phyloP scores from a whole-genome alignment of 257 asterid species.

The Osmanthus fragrans region DNA sequence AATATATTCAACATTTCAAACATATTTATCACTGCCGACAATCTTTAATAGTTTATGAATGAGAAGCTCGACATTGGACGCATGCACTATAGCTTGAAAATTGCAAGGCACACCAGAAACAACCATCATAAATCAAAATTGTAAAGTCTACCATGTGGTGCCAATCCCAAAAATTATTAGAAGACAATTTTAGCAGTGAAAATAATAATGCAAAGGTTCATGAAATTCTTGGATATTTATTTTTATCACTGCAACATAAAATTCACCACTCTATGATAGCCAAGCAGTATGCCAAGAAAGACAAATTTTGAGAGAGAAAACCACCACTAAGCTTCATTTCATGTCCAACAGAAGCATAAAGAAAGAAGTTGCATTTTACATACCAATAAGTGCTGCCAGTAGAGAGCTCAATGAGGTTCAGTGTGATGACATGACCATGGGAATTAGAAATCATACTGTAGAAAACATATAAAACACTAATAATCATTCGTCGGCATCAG shows the following conservation, averaged over 20 bases:
- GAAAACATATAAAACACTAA: not conserved
- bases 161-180: not conserved
- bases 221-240: not conserved
- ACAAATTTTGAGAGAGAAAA: not conserved
- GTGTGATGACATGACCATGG: not conserved
- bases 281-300: not conserved
- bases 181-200: conserved; percentile 12
- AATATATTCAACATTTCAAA: not conserved
- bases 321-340: not conserved
- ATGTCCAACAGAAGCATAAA: not conserved
- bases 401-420: not conserved
- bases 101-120: not conserved
- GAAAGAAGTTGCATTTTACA: not conserved
- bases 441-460: not conserved
- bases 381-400: not conserved
- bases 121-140: not conserved
- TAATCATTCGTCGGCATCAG: not conserved
- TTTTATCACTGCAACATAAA: not conserved
- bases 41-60: not conserved
- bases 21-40: not conserved
- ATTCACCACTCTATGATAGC: not conserved
- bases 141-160: not conserved
- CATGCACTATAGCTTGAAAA: not conserved
- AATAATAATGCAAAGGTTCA: not conserved
- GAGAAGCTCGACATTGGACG: not conserved